These are phyloP conservation scores for Dactylonectria estremocensis DNA, from an alignment of 2,329 filamentous ascomycete species.

Conservation along the genomic window DNA sequence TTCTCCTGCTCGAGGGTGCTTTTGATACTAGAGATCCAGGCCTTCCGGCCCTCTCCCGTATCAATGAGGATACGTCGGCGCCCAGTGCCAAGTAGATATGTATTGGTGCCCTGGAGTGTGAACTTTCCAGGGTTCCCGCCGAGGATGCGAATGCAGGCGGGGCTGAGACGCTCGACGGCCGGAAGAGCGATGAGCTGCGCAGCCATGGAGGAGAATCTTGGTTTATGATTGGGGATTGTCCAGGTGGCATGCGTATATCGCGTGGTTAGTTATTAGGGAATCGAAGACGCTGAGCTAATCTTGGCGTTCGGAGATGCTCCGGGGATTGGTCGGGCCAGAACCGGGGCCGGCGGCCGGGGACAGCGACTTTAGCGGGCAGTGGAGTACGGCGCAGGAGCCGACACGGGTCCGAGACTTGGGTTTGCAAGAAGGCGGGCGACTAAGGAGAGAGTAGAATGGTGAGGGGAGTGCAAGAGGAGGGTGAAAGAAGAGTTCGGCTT, in stretches of 20 bases:
- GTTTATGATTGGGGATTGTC: too few species aligned
- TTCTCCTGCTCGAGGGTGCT: slow-evolving; percentile 77
- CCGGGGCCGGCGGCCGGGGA: slow-evolving; percentile 15
- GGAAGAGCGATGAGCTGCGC: slow-evolving; percentile 75
- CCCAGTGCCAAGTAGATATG: slow-evolving; percentile 90
- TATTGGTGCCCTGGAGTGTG: slow-evolving; percentile 87
- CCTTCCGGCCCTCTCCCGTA: slow-evolving; percentile 85
- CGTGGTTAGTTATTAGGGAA: not conserved
- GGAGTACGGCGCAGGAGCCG: slow-evolving; percentile 25
- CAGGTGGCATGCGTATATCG: not conserved
- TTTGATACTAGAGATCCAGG: slow-evolving; percentile 80
- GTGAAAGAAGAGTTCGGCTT: not conserved
- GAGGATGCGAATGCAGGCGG: slow-evolving; percentile 85
- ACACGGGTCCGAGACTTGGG: slow-evolving; percentile 11
- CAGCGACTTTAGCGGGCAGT: not conserved
- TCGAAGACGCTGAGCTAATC: not conserved
- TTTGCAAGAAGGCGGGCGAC: slow-evolving; percentile 2
- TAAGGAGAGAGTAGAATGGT: too few species aligned
- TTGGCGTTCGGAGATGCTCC: slow-evolving; percentile 1
- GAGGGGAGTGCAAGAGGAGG: not conserved
- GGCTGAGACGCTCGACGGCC: slow-evolving; percentile 83
- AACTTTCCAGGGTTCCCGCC: slow-evolving; percentile 93
- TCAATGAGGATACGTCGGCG: slow-evolving; percentile 84
- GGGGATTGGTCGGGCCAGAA: slow-evolving; percentile 1
- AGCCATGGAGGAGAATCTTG: slow-evolving; percentile 65